phyloP scores from a whole-genome alignment of 192 early-diverging fungal genomes.

The Coemansia guatemalensis region DNA sequence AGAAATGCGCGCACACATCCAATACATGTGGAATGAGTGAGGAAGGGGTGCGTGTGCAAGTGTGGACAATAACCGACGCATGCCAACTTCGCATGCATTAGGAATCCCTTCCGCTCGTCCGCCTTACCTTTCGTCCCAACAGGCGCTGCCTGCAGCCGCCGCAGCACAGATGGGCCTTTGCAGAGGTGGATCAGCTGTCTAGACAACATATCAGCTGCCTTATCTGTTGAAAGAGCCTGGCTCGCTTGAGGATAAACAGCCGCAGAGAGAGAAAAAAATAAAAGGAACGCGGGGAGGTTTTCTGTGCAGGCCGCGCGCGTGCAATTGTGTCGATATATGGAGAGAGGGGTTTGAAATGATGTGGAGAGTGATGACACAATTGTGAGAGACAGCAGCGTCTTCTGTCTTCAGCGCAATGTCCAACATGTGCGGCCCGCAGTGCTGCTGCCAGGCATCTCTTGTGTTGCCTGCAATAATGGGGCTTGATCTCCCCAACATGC shows the following conservation, averaged over 20 bases:
- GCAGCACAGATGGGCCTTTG: slow-evolving; percentile 11
- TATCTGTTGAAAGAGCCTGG: background rate
- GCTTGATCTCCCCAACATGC: background rate
- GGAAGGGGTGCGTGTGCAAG: background rate
- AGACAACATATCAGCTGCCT: slow-evolving; percentile 5
- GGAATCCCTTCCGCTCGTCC: background rate
- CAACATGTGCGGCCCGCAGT: background rate
- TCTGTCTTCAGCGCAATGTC: background rate
- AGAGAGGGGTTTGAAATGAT: background rate
- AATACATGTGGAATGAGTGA: background rate
- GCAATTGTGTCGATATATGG: slow-evolving; percentile 6
- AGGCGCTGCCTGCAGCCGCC: background rate
- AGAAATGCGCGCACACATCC: background rate
- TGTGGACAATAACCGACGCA: background rate
- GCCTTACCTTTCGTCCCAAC: background rate
- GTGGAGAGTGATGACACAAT: background rate
- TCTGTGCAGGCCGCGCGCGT: background rate
- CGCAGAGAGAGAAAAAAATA: background rate
- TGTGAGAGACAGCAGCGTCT: background rate
- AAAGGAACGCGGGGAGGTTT: background rate
- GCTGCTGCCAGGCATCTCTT: background rate
- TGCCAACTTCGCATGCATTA: slow-evolving; percentile 6
- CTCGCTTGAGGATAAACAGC: background rate
- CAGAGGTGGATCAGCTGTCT: slow-evolving; percentile 12
- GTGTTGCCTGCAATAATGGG: background rate